Percentiles rank a stretch among this genome's conserved stretches.
phyloP scores from a whole-genome alignment of 352 stramenopile genomes.

The Globisporangium megalacanthum region DNA sequence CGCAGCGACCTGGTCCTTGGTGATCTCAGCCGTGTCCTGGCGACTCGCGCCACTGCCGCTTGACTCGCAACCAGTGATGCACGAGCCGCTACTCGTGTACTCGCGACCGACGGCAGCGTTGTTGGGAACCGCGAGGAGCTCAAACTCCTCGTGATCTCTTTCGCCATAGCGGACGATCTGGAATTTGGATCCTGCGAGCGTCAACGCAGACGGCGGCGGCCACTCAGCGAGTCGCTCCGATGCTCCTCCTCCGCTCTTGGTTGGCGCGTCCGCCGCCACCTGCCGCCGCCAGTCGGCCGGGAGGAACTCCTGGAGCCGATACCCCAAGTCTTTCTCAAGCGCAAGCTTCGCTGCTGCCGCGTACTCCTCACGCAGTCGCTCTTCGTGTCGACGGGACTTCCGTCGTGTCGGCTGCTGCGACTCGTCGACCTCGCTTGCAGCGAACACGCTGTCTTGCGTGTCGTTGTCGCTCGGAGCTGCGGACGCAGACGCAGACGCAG shows the following conservation, averaged over 20 bases:
- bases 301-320: conserved; percentile 42
- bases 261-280: conserved; percentile 5
- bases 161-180: conserved; percentile 18
- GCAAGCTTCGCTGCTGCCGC: conserved; percentile 54
- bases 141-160: conserved; percentile 8
- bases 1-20: conserved; percentile 10
- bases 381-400: conserved; percentile 63
- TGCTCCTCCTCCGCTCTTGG: background rate
- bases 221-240: conserved; percentile 15
- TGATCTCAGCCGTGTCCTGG: conserved; percentile 2
- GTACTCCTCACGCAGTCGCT: conserved; percentile 63
- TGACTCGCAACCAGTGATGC: background rate
- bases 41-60: background rate
- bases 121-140: conserved; percentile 15
- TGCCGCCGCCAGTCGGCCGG: conserved; percentile 11
- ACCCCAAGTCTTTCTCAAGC: conserved; percentile 54
- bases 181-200: conserved; percentile 27
- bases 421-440: conserved; percentile 22
- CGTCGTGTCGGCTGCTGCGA: conserved; percentile 26
- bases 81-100: background rate
- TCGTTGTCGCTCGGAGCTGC: conserved; percentile 31
- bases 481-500: background rate
- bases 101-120: conserved; percentile 3
- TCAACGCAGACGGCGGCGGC: conserved; percentile 19
- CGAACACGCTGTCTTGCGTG: conserved; percentile 29